Base-by-base conservation (phyloP, 441 rosid species). In the Bocquillonia castaneifolia region DNA sequence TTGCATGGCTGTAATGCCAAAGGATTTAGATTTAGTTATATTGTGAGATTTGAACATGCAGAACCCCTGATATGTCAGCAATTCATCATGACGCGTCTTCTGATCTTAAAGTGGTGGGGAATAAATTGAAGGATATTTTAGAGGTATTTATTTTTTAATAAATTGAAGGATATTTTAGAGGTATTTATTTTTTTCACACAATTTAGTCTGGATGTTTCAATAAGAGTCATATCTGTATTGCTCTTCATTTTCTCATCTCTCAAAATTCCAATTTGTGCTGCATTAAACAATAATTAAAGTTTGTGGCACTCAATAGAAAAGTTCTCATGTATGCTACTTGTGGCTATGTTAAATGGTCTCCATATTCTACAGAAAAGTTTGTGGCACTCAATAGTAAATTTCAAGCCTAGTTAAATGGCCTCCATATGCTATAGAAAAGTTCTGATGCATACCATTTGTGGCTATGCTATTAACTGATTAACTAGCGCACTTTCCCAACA, bases 61-160 rank as follows among this genome's bases (percentile, higher is more conserved):
- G 96, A 84, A 84, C 93, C 0, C 91, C 91, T 9, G 80, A 83
- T 62, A 86, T 85, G 90, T 88, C 91, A 12, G 88, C 87, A 45
- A 87, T 90, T 86, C 96, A 90, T 70, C 85, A 85, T 17, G 93
- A 88, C 66, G 63, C 79, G 4, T 80, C 93, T 65, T 62, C 92
- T 3, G 93, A 86, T 67, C 84, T 90, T 59, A 82, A 67, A 74
- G 77, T 83, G 26, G 90, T 87, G 45, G 86, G 78, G 23, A 84
- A 28, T 51, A 82, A 81, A 71, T 74, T 89, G 60, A 81, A 78
- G 65, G 82, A 80, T 63, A 72, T 80, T 71, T 76, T 89, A 26
- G 91, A 89, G 88, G 96, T 87, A 82, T 58, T 60, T 54, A 23
- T 55, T 45, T 37, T 22, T 39, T 51, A 64, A 54, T 57, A 82